These are phyloP conservation scores for Erythrophleum ivorense DNA, from an alignment of 331 rosid genomes.

Conservation along the genomic window DNA sequence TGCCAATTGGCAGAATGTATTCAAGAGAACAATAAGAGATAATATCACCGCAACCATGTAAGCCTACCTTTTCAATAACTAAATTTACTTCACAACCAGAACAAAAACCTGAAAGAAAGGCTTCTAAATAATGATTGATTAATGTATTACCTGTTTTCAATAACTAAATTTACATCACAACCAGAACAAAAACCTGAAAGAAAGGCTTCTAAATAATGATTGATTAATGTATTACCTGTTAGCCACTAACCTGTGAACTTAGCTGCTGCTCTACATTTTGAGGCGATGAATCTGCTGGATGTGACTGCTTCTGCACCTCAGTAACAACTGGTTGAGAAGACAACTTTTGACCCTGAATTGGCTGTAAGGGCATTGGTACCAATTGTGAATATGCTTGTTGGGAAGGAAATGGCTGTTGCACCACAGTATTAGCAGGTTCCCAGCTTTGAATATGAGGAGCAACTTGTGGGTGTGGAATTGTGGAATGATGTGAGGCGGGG, in stretches of 20 bases:
- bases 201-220: slow-evolving; percentile 25
- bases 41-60: not conserved
- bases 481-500: slow-evolving; percentile 59
- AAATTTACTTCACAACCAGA: slow-evolving; percentile 32
- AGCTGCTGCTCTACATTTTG: slow-evolving; percentile 61
- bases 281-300: slow-evolving; percentile 45
- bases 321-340: slow-evolving; percentile 54
- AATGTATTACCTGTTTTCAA: not conserved
- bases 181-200: slow-evolving; percentile 36
- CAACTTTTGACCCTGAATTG: slow-evolving; percentile 51
- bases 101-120: slow-evolving; percentile 30
- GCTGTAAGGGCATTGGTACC: slow-evolving; percentile 55
- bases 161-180: slow-evolving; percentile 25
- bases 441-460: slow-evolving; percentile 62
- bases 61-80: slow-evolving; percentile 33
- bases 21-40: not conserved
- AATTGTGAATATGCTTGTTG: slow-evolving; percentile 55
- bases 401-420: slow-evolving; percentile 60
- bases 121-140: slow-evolving; percentile 27
- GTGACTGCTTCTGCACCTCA: slow-evolving; percentile 61
- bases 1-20: slow-evolving; percentile 11
- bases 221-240: slow-evolving; percentile 41
- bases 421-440: slow-evolving; percentile 51
- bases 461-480: slow-evolving; percentile 57
- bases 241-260: slow-evolving; percentile 64